Conservation (phyloP, 2,329 filamentous ascomycete genomes). For the Huntiella decipiens region DNA sequence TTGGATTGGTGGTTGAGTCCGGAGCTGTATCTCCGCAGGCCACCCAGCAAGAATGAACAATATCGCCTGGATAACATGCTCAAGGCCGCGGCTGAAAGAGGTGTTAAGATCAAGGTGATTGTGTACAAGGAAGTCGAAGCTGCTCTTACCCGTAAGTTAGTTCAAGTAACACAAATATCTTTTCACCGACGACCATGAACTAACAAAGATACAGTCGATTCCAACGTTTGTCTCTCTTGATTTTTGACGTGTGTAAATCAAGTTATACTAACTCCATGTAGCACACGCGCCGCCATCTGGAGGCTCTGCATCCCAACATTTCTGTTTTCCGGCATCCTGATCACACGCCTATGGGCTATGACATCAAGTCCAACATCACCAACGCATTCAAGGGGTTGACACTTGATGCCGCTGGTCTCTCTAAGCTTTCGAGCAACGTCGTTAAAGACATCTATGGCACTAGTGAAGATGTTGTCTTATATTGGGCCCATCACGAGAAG, state of each 20-base stretch:
- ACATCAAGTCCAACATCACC: conserved; percentile 47
- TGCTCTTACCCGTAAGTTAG: conserved; percentile 53
- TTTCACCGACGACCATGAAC: neutral
- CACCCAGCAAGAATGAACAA: conserved; percentile 60
- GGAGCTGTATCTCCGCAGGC: conserved; percentile 70
- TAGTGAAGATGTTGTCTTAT: conserved; percentile 62
- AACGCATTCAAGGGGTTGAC: conserved; percentile 32
- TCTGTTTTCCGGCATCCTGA: conserved; percentile 81
- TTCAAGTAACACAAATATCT: conserved; percentile 14
- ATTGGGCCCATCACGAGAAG: conserved; percentile 91
- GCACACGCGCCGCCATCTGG: conserved; percentile 65
- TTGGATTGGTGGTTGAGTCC: conserved; percentile 83
- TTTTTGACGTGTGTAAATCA: neutral
- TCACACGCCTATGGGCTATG: conserved; percentile 56
- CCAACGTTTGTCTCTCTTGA: conserved; percentile 22
- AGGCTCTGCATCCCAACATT: conserved; percentile 65
- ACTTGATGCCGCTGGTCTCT: conserved; percentile 32
- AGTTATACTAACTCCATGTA: conserved; percentile 16
- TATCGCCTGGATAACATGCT: conserved; percentile 76
- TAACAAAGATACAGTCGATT: conserved; percentile 19
- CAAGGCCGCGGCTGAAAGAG: conserved; percentile 61
- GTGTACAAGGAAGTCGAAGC: conserved; percentile 85
- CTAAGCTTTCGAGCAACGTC: conserved; percentile 51
- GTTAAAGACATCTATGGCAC: conserved; percentile 68
- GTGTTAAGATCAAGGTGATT: conserved; percentile 68